Conservation (phyloP, 2,329 filamentous ascomycete genomes). For the Penicillium sp. region DNA sequence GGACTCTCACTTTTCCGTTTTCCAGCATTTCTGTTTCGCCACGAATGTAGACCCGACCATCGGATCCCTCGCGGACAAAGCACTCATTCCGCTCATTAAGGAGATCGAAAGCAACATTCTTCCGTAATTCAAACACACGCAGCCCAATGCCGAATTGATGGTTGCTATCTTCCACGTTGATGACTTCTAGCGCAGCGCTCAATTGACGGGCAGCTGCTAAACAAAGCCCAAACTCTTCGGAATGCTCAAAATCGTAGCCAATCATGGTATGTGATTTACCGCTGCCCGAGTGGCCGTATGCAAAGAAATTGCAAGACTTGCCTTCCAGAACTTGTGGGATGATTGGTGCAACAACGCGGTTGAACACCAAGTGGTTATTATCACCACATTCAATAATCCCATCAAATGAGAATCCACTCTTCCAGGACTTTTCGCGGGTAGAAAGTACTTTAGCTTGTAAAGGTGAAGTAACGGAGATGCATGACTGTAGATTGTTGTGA, state of each 20-base stretch:
- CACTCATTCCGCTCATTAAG: conserved; percentile 43
- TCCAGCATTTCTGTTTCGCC: conserved; percentile 45
- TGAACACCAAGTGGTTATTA: conserved; percentile 32
- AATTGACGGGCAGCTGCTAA: conserved; percentile 38
- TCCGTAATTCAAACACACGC: conserved; percentile 45
- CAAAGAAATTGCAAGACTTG: conserved; percentile 45
- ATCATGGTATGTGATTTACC: conserved; percentile 47
- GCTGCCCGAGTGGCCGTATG: conserved; percentile 47
- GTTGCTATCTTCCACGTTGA: conserved; percentile 23
- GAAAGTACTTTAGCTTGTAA: neutral
- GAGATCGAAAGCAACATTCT: conserved; percentile 46
- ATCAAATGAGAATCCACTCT: conserved; percentile 26
- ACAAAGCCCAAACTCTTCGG: conserved; percentile 39
- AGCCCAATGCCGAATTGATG: conserved; percentile 37
- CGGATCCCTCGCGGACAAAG: conserved; percentile 43
- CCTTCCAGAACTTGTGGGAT: conserved; percentile 38
- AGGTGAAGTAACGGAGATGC: neutral
- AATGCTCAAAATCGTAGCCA: conserved; percentile 43
- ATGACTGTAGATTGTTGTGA: neutral
- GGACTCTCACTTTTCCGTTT: conserved; percentile 45
- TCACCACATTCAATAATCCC: conserved; percentile 23
- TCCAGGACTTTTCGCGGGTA: conserved; percentile 21
- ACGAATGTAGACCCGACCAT: conserved; percentile 44
- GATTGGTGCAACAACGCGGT: conserved; percentile 34
- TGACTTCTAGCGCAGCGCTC: conserved; percentile 23